A percentile compares a stretch with the other conserved stretches of the same genome.
phyloP scores from a whole-genome alignment of 1,284 basidiomycete species.

The Apiotrichum akiyoshidainum region DNA sequence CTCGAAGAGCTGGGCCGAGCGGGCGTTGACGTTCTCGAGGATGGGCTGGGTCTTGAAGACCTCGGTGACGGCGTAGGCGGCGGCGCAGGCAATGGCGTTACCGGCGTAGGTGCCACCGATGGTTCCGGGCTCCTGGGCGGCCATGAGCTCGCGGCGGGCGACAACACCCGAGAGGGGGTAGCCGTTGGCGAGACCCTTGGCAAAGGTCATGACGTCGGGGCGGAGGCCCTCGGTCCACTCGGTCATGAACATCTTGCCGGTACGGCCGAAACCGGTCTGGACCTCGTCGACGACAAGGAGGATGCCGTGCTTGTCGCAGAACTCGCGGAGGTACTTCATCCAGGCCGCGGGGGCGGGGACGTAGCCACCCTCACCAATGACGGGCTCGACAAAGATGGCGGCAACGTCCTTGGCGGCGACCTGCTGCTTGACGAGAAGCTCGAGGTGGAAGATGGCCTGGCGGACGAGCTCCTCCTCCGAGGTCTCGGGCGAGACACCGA shows the following conservation, averaged over 20 bases:
- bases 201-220: slow-evolving; percentile 84
- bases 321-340: slow-evolving; percentile 70
- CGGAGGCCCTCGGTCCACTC: slow-evolving; percentile 66
- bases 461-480: slow-evolving; percentile 64
- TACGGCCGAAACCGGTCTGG: slow-evolving; percentile 84
- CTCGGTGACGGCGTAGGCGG: slow-evolving; percentile 74
- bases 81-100: slow-evolving; percentile 83
- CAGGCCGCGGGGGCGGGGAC: slow-evolving; percentile 80
- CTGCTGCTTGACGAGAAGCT: slow-evolving; percentile 79
- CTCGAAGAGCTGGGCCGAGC: slow-evolving; percentile 69
- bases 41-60: slow-evolving; percentile 73
- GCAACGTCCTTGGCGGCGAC: slow-evolving; percentile 81
- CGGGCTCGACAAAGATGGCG: slow-evolving; percentile 86
- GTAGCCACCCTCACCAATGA: slow-evolving; percentile 89
- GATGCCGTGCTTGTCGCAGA: slow-evolving; percentile 84
- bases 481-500: slow-evolving; percentile 63
- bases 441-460: slow-evolving; percentile 74
- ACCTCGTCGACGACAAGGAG: slow-evolving; percentile 78
- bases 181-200: slow-evolving; percentile 64
- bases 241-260: slow-evolving; percentile 79
- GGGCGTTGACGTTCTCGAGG: slow-evolving; percentile 69
- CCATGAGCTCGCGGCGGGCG: slow-evolving; percentile 75
- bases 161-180: slow-evolving; percentile 88
- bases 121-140: slow-evolving; percentile 71
- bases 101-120: slow-evolving; percentile 91